These are phyloP conservation scores for Cryptomeria japonica DNA, from an alignment of 75 land plant genomes.

Conservation along the genomic window DNA sequence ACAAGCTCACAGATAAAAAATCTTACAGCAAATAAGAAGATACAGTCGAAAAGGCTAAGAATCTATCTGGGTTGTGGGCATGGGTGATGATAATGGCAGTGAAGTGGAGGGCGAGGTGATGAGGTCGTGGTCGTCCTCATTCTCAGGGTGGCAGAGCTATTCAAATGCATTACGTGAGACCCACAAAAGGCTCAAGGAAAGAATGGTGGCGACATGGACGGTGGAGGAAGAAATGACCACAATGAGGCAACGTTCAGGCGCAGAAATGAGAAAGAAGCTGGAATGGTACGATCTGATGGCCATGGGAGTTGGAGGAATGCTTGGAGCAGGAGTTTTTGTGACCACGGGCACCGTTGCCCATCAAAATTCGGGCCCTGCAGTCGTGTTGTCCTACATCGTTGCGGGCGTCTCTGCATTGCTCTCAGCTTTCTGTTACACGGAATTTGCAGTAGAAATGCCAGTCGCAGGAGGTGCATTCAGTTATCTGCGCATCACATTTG, in stretches of 20 bases:
- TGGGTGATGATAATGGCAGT: background rate
- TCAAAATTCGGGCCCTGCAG: conserved; percentile 63
- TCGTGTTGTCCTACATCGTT: conserved; percentile 63
- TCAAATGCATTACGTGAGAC: conserved; percentile 42
- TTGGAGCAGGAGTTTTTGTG: conserved; percentile 86
- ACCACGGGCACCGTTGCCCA: conserved; percentile 68
- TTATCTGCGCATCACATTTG: conserved; percentile 77
- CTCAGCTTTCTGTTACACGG: conserved; percentile 85
- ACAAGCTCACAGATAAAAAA: too few species aligned
- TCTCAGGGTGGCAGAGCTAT: conserved; percentile 64
- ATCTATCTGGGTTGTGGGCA: background rate
- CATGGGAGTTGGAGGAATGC: conserved; percentile 75
- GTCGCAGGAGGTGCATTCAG: conserved; percentile 91
- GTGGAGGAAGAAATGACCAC: conserved; percentile 41
- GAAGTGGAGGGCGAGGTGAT: background rate
- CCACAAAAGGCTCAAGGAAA: conserved; percentile 40
- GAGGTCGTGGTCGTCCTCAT: conserved; percentile 25
- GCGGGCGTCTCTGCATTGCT: conserved; percentile 86
- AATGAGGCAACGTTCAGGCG: conserved; percentile 54
- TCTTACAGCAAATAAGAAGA: too few species aligned
- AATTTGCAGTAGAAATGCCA: conserved; percentile 82
- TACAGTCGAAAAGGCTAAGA: too few species aligned
- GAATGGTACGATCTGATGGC: conserved; percentile 64
- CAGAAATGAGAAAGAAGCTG: conserved; percentile 61
- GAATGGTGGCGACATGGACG: conserved; percentile 50